Conservation (phyloP, 495 filamentous ascomycete species). For the Penicillium crystallinum region DNA sequence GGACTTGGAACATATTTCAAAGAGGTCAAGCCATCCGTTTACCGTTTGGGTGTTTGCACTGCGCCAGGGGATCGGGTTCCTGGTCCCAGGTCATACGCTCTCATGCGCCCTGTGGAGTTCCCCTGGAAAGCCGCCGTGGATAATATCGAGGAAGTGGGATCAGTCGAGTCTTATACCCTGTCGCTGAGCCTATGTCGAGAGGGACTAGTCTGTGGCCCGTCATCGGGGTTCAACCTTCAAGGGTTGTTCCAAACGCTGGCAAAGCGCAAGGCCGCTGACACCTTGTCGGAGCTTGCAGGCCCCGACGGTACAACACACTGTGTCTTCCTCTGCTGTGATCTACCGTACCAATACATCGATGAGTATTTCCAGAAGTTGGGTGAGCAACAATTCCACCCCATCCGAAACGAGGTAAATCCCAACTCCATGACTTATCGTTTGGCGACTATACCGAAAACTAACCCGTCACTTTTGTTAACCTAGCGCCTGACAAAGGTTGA, state of each 20-base stretch:
- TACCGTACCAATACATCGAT: slow-evolving; percentile 59
- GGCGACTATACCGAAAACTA: not conserved
- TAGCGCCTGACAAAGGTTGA: slow-evolving; percentile 47
- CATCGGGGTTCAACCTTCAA: slow-evolving; percentile 53
- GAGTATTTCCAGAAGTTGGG: slow-evolving; percentile 55
- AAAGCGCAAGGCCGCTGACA: slow-evolving; percentile 41
- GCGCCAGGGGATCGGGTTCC: slow-evolving; percentile 52
- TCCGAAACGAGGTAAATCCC: slow-evolving; percentile 49
- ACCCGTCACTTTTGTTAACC: slow-evolving; percentile 1
- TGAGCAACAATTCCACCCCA: slow-evolving; percentile 47
- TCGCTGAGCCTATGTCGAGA: slow-evolving; percentile 52
- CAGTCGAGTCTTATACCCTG: slow-evolving; percentile 47
- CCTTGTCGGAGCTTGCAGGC: slow-evolving; percentile 39
- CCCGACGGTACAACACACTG: slow-evolving; percentile 45
- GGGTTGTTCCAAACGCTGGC: slow-evolving; percentile 50
- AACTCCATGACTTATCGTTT: not conserved
- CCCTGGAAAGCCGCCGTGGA: slow-evolving; percentile 54
- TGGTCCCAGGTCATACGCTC: slow-evolving; percentile 49
- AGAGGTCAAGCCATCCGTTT: slow-evolving; percentile 45
- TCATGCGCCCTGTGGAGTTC: slow-evolving; percentile 50
- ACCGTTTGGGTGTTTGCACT: slow-evolving; percentile 50
- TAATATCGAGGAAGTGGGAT: slow-evolving; percentile 49
- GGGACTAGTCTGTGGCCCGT: slow-evolving; percentile 56
- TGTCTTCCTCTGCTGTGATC: slow-evolving; percentile 57
- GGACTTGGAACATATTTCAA: slow-evolving; percentile 53